These are phyloP conservation scores for Backusella macrospora DNA, from an alignment of 192 early-diverging fungal genomes.

Conservation along the genomic window DNA sequence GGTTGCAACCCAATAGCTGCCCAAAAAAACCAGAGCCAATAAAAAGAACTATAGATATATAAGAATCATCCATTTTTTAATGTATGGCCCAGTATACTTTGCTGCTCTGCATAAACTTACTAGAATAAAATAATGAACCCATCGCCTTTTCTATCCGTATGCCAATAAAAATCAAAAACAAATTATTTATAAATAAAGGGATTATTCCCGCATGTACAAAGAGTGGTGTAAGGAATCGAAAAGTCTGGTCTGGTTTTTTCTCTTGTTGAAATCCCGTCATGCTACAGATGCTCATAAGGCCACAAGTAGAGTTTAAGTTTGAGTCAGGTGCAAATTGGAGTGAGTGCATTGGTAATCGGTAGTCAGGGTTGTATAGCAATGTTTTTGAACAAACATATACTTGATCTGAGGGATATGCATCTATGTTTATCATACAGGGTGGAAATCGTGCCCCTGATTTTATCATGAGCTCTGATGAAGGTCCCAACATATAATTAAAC, in stretches of 20 bases:
- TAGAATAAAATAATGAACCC: slow-evolving; percentile 69
- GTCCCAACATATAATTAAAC: slow-evolving; percentile 21
- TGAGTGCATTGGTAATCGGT: slow-evolving; percentile 7
- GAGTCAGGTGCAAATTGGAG: slow-evolving; percentile 18
- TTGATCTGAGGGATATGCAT: background rate
- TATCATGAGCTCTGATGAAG: slow-evolving; percentile 8
- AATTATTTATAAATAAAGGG: slow-evolving; percentile 75
- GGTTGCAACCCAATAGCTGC: slow-evolving; percentile 77
- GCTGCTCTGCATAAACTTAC: slow-evolving; percentile 42
- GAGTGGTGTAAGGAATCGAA: slow-evolving; percentile 76
- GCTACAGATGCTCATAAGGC: slow-evolving; percentile 60
- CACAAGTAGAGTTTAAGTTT: slow-evolving; percentile 43
- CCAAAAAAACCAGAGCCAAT: slow-evolving; percentile 72
- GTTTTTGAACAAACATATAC: slow-evolving; percentile 9
- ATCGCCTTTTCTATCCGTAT: slow-evolving; percentile 75
- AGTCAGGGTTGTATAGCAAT: slow-evolving; percentile 5
- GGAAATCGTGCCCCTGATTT: slow-evolving; percentile 73
- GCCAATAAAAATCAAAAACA: slow-evolving; percentile 69
- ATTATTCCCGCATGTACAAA: slow-evolving; percentile 82
- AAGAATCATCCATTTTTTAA: background rate
- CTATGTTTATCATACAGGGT: slow-evolving; percentile 73
- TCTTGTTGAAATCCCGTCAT: slow-evolving; percentile 54
- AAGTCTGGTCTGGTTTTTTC: slow-evolving; percentile 70
- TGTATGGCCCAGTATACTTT: background rate
- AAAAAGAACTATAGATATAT: background rate